Conservation (phyloP, 371 early-diverging fungal species). For the Haplosporangium sp. region DNA sequence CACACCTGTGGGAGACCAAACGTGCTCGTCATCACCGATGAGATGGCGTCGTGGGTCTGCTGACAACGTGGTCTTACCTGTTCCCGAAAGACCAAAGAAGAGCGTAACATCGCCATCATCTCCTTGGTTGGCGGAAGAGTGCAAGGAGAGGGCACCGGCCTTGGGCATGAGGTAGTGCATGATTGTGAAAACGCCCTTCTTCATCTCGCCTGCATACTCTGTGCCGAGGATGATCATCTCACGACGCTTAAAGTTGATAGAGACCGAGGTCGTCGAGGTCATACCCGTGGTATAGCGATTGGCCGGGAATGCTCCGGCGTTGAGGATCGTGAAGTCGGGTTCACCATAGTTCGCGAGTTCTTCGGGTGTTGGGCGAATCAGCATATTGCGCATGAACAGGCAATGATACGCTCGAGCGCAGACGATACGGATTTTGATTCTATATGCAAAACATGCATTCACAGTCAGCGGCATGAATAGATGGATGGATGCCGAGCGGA, state of each 20-base stretch:
- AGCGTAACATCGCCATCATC: conserved; percentile 92
- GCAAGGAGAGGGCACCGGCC: conserved; percentile 94
- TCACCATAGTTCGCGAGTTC: conserved; percentile 91
- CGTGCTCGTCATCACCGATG: conserved; percentile 99
- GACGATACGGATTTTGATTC: conserved; percentile 92
- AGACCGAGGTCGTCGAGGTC: conserved; percentile 93
- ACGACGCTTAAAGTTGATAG: conserved; percentile 85
- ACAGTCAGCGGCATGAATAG: no score
- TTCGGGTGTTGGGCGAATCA: conserved; percentile 92
- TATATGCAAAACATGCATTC: background rate
- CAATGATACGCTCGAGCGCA: conserved; percentile 96
- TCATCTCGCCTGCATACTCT: conserved; percentile 99
- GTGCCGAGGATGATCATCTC: conserved; percentile 94
- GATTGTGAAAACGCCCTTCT: conserved; percentile 96
- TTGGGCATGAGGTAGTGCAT: conserved; percentile 99
- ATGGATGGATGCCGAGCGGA: no score
- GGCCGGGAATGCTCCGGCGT: conserved; percentile 96
- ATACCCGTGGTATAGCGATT: conserved; percentile 96
- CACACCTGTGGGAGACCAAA: conserved; percentile 94
- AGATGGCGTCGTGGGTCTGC: conserved; percentile 93
- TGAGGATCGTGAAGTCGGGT: conserved; percentile 96
- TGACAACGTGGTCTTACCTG: conserved; percentile 97
- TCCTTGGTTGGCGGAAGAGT: conserved; percentile 96
- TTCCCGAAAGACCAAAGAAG: conserved; percentile 98
- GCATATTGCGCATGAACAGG: conserved; percentile 97